Evolutionary conservation across 148 eudicot species (phyloP).

Genomic region (Heliamphora exappendiculata): DNA sequence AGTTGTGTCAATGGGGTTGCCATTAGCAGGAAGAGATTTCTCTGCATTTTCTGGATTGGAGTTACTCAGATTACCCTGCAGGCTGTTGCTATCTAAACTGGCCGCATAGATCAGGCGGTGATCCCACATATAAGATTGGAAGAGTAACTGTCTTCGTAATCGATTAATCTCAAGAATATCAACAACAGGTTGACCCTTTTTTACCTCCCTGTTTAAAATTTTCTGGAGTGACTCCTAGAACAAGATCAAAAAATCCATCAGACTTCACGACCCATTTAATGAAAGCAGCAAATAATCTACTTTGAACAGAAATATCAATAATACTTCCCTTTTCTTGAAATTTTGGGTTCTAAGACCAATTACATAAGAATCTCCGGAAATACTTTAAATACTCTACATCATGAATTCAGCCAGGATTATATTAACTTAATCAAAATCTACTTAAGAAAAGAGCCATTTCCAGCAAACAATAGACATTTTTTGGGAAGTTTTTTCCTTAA

Average conservation of each 20-base stretch:
- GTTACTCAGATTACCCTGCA: constrained; percentile 9
- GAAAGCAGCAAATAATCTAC: neutral
- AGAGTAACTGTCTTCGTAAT: constrained; percentile 65
- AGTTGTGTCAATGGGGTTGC: constrained; percentile 19
- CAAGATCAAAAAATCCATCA: constrained; percentile 11
- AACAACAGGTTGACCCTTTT: constrained; percentile 45
- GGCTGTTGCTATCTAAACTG: constrained; percentile 29
- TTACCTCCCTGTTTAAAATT: constrained; percentile 37
- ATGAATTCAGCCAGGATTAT: neutral
- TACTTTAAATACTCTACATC: neutral
- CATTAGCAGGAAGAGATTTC: constrained; percentile 23
- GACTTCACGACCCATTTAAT: neutral
- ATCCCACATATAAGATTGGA: constrained; percentile 90
- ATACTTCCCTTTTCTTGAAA: neutral
- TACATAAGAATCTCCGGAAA: neutral
- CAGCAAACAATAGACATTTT: neutral
- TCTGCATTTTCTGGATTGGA: constrained; percentile 21
- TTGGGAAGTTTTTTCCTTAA: neutral
- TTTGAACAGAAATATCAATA: neutral
- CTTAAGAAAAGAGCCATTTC: neutral
- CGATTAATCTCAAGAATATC: constrained; percentile 89
- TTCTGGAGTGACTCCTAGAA: constrained; percentile 59
- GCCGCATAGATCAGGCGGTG: constrained; percentile 69
- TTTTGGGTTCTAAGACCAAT: neutral
- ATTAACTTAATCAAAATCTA: neutral